Evolutionary conservation across 805 yeast genomes (phyloP), one percentile per base, ranked within the genome.

Genomic region (Zygotorulaspora chibaensis): DNA sequence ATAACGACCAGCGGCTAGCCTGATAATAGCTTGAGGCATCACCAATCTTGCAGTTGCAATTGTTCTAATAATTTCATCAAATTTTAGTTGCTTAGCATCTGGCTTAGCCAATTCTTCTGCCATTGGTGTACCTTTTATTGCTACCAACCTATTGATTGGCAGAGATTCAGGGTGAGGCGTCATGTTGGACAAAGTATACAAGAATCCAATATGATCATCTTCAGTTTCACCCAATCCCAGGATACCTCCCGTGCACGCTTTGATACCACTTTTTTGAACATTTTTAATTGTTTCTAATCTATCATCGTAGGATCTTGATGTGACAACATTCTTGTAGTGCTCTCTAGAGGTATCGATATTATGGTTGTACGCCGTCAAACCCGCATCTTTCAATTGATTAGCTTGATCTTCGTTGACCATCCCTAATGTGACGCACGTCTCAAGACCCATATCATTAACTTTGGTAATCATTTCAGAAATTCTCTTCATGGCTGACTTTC

Each of bases 351-450:
- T 84, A 60, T 84, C 93, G 47, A 85, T 76, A 58, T 84, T 84
- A 64, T 85, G 93, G 58, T 85, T 85, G 61, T 85, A 85, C 1
- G 93, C 91, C 6, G 93, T 85, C 45, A 85, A 68, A 0, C 93
- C 91, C 1, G 87, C 76, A n/a, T 78, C 75, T 46, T 79, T 76
- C 46, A 85, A 71, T 18, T 65, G 71, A 42, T 70, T 60, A 0
- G 84, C 82, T 57, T 85, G 91, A n/a, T 77, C 74, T 44, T 76
- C 69, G 49, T 79, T 72, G 25, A 86, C 71, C 93, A 86, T 86
- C 2, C 93, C 93, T 23, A 85, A 66, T 1, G 93, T 85, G 12
- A 85, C 91, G 67, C 93, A 85, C 11, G 83, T 77, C 61, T 86
- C 93, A 79, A 86, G 69, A 0, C 82, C 80, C 62, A 85, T 62